Conservation (phyloP, 164 flowering plant species). For the Cinnamomum micranthum region DNA sequence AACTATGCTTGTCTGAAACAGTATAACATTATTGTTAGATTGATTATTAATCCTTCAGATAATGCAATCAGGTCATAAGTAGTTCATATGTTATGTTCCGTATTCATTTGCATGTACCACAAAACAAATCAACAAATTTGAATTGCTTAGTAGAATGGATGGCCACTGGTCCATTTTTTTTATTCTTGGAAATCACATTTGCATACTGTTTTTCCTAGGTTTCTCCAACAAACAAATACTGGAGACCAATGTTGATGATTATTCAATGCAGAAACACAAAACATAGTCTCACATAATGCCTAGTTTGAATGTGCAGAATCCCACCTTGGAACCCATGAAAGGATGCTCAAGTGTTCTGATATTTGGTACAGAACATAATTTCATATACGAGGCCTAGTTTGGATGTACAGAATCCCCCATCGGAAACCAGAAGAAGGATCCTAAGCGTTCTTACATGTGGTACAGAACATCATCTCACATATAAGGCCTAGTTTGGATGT, state of each 20-base stretch:
- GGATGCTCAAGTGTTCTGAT: no score
- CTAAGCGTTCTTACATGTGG: no score
- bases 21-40: constrained; percentile 5
- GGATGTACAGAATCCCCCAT: no score
- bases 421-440: no score
- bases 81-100: neutral
- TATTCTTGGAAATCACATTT: neutral
- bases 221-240: neutral
- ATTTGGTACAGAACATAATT: no score
- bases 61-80: neutral
- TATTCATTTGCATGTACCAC: neutral
- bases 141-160: neutral
- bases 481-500: no score
- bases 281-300: no score
- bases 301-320: no score
- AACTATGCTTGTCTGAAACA: constrained; percentile 82
- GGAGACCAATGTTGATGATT: neutral
- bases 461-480: no score
- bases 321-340: no score
- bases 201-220: neutral
- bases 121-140: neutral
- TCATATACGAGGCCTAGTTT: no score
- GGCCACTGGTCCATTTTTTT: neutral
- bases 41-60: neutral
- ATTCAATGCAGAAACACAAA: neutral